Percentiles rank a stretch among this genome's conserved stretches.
Conservation (phyloP, 2,329 filamentous ascomycete species). For the Lachnellula subtilissima region DNA sequence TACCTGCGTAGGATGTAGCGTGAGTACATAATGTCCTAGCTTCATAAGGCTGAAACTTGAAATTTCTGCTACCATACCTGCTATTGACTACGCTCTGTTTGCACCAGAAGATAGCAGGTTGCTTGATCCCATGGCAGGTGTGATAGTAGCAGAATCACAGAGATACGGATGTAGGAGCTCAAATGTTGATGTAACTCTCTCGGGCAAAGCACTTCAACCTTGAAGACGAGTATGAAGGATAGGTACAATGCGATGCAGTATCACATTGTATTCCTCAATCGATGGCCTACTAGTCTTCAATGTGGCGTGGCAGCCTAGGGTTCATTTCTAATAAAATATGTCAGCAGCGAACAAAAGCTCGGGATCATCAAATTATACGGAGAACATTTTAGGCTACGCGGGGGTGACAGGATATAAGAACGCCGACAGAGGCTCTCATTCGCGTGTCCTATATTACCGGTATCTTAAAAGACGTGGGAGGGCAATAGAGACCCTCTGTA, state of each 20-base stretch:
- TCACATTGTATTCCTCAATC: neutral
- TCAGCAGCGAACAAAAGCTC: conserved; percentile 7
- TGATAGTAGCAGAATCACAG: too few relatives aligned
- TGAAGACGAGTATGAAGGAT: neutral
- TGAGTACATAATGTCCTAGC: neutral
- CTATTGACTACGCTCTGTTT: too few relatives aligned
- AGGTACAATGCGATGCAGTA: neutral
- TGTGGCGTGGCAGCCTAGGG: conserved; percentile 9
- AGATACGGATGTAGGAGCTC: too few relatives aligned
- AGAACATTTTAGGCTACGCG: neutral
- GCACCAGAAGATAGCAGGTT: neutral
- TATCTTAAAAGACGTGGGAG: neutral
- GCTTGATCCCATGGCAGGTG: neutral
- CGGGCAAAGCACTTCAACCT: neutral
- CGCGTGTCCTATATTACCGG: neutral
- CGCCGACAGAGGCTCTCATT: neutral
- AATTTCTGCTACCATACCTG: neutral
- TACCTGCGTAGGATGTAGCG: neutral
- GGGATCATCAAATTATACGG: neutral
- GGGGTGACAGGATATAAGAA: neutral
- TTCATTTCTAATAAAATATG: conserved; percentile 9
- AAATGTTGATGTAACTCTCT: neutral
- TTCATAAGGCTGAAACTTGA: neutral
- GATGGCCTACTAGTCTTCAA: neutral
- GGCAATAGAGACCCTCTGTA: neutral